Conservation (phyloP, 257 asterid species). For the Gentiana straminea region DNA sequence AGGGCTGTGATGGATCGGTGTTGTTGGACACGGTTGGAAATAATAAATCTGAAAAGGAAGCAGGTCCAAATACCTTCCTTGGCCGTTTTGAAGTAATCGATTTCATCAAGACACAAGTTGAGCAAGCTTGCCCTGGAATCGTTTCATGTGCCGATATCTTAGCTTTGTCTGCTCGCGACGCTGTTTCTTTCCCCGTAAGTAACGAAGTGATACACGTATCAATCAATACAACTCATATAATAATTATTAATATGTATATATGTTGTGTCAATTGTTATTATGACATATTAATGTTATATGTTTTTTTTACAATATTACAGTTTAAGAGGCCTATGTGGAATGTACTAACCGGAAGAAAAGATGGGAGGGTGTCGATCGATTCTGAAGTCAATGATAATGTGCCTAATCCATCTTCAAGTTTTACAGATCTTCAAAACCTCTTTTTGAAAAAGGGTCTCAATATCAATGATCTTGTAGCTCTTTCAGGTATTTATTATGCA, state of each 20-base stretch:
- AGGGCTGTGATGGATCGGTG: conserved; percentile 93
- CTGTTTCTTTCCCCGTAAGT: conserved; percentile 41
- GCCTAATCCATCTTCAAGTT: conserved; percentile 16
- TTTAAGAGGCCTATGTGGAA: conserved; percentile 48
- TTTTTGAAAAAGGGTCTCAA: conserved; percentile 16
- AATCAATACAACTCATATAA: too few species aligned
- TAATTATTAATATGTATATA: neutral
- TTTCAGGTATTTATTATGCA: conserved; percentile 16
- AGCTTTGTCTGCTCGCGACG: conserved; percentile 55
- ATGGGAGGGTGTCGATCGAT: conserved; percentile 44
- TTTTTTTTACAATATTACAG: neutral
- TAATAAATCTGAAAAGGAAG: conserved; percentile 59
- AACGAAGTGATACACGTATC: neutral
- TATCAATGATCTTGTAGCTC: conserved; percentile 22
- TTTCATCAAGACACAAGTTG: conserved; percentile 46
- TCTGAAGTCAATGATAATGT: conserved; percentile 26
- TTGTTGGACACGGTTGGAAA: conserved; percentile 46
- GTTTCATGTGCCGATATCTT: conserved; percentile 69
- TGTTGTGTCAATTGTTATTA: too few species aligned
- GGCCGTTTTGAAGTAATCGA: conserved; percentile 61
- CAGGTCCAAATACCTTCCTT: conserved; percentile 52
- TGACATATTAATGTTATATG: too few species aligned
- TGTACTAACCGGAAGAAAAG: conserved; percentile 67
- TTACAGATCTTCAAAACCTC: conserved; percentile 15
- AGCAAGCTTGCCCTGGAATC: conserved; percentile 33